Evolutionary conservation across 192 early-diverging fungal genomes (phyloP), one percentile per base, ranked within the genome.

Genomic region (Irineochytrium annulatum): DNA sequence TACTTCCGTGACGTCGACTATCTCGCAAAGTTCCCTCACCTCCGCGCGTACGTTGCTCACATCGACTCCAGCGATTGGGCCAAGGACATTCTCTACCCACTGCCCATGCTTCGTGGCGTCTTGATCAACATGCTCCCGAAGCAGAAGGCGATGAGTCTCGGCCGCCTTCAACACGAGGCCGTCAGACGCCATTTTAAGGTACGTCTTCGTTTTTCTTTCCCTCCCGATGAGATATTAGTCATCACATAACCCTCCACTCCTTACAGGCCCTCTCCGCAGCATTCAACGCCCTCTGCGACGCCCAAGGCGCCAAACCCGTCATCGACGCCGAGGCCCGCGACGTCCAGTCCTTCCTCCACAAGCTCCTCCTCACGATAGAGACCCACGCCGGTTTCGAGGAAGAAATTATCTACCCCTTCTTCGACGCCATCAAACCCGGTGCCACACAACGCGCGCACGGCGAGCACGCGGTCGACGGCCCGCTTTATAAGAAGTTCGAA

Each of bases 81-180:
- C n/a, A 4, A 3, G 0, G 6, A 1, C 14, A 35, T 52, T 27
- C 31, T 34, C 4, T 26, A 6, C 24, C 29, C 26, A 5, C 11
- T 34, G 4, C 20, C 34, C 17, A 26, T 52, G n/a, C 17, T 61
- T 31, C 32, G 53, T 39, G 28, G 2, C 13, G 22, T 35, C 33
- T 55, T 57, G 27, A 37, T 64, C 45, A n/a, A 11, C 3, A 39
- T 31, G 17, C 24, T 66, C 6, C 60, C 59, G 3, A 66, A 66
- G 37, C 8, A 14, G 30, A 53, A 32, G 29, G 30, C 48, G 5
- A 8, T 64, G 26, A 39, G 32, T 8, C 3, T 60, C 3, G 60
- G n/a, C 33, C 27, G 60, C 27, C 49, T 66, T 3, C 64, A 66
- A 31, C 64, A 66, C 31, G 33, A 17, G 14, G 64, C 64, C 28